Base-by-base conservation (phyloP, 768 basidiomycete species). In the Russula olivacea region DNA sequence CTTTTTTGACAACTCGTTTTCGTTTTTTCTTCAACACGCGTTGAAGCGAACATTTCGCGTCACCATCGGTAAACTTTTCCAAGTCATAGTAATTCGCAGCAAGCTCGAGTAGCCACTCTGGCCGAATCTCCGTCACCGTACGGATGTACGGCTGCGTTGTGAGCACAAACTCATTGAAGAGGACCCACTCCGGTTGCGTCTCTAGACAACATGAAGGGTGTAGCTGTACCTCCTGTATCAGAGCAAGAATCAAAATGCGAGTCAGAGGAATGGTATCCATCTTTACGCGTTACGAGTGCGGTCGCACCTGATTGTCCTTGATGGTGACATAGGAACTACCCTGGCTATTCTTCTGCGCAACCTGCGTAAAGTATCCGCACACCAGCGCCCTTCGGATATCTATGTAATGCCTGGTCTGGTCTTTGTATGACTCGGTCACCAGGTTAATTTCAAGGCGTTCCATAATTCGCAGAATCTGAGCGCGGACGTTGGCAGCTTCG, bases 341-440 rank as follows among this genome's bases (percentile, higher is more conserved):
- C 72, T 92, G 91, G 3, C 91, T 91, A 71, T 95, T 93, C 73
- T 91, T 91, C 73, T 97, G 93, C 9, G 95, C 97, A 14, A 93
- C 85, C 72, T 98, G 96, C 96, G 96, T 98, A 77, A 97, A 99
- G 81, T 91, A 99, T 2, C 95, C 97, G 68, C 88, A 89, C 4
- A 91, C 88, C 23, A 98, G 79, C 0, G 88, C 88, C 74, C 87
- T 86, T 28, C 91, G 83, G 61, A 98, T 86, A 68, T 87, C 87
- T 59, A 76, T 66, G 73, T 83, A 88, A 66, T 88, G 82, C 71
- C 38, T 48, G 1, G 61, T 55, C 45, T 54, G 61, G 30, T 87
- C 89, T 70, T 79, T 80, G 68, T 93, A 88, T 28, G 72, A 73
- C 2, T 83, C 79, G 10, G 87, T 86, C 28, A 93, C 73, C 23